These are phyloP conservation scores for Phytophthora ohioensis DNA, from an alignment of 352 stramenopile genomes.

Conservation along the genomic window DNA sequence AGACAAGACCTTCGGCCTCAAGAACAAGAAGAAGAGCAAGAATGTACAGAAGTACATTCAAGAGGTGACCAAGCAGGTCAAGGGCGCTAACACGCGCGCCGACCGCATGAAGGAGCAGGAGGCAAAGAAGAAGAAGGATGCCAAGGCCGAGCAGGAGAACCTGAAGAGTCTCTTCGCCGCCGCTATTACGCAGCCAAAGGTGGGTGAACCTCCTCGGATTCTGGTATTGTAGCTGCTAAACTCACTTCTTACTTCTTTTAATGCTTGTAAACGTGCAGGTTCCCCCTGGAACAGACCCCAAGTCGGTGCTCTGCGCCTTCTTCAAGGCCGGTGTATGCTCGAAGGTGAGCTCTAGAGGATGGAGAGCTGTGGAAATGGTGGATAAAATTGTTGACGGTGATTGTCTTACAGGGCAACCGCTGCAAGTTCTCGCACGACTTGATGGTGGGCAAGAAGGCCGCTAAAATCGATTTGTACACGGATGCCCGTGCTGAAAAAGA, in stretches of 20 bases:
- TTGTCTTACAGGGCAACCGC: conserved; percentile 63
- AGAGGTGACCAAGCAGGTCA: conserved; percentile 91
- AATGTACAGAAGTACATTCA: conserved; percentile 96
- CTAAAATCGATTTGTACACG: conserved; percentile 92
- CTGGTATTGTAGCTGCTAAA: background rate
- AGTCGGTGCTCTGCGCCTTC: conserved; percentile 91
- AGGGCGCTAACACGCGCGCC: conserved; percentile 78
- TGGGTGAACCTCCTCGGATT: conserved; percentile 17
- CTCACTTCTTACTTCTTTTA: conserved; percentile 10
- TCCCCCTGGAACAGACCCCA: conserved; percentile 87
- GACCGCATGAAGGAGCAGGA: conserved; percentile 84
- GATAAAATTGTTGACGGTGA: background rate
- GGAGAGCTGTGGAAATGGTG: background rate
- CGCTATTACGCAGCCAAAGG: conserved; percentile 89
- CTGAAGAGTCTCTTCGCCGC: conserved; percentile 87
- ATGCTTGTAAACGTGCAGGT: conserved; percentile 54
- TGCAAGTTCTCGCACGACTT: conserved; percentile 93
- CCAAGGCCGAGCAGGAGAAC: conserved; percentile 88
- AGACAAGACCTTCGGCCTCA: conserved; percentile 99
- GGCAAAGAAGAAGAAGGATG: conserved; percentile 79
- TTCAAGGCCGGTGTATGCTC: conserved; percentile 90
- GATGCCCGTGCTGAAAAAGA: conserved; percentile 80
- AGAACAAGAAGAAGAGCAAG: conserved; percentile 99
- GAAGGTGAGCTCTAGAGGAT: conserved; percentile 54
- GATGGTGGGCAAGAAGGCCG: conserved; percentile 86